Base-by-base conservation (phyloP, 2,329 filamentous ascomycete genomes). In the Tolypocladium ophioglossoides region DNA sequence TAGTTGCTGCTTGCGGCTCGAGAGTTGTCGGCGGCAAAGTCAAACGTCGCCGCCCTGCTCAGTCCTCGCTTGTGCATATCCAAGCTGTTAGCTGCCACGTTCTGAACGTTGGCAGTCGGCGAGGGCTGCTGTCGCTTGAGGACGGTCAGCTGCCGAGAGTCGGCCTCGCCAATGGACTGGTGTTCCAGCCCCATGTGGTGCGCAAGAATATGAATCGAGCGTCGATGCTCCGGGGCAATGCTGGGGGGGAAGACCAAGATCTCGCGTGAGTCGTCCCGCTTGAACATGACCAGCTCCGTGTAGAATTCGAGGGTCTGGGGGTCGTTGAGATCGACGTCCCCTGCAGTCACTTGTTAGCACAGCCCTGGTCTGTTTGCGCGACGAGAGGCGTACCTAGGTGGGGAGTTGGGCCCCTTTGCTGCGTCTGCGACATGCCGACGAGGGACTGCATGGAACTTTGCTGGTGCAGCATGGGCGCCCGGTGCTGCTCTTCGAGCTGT, bases 401-500 rank as follows among this genome's bases (percentile, higher is more conserved):
- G 20, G 74, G 72, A 16, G 57, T 50, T 32, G 71, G 70, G 30
- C 57, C 56, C 47, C 74, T 70, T 52, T 71, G 66, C 54, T 91
- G 84, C 37, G 85, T 84, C 75, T 68, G 86, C 70, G 69, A 86
- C 67, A 73, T 81, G 74, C 63, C 85, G 77, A 65, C 80, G 37
- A 95, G 77, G 8, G 90, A 94, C 61, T 90, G 89, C 66, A 96
- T 84, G 14, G 92, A 96, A 52, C 85, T 83, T 70, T 96, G 91
- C 53, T 86, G 88, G 62, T 94, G 89, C 56, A 94, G 80, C 64
- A 86, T 83, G 48, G 85, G 63, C 74, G 90, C 66, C 34, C 91
- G 85, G 71, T 99, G 94, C 71, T 99, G 94, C 72, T 99, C 94
- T 71, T 99, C 91, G 14, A 99, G 80, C 71, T 99, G 94, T 50